Evolutionary conservation across 441 rosid species (phyloP), one percentile per base, ranked within the genome.

Genomic region (Arabidopsis hybrid): DNA sequence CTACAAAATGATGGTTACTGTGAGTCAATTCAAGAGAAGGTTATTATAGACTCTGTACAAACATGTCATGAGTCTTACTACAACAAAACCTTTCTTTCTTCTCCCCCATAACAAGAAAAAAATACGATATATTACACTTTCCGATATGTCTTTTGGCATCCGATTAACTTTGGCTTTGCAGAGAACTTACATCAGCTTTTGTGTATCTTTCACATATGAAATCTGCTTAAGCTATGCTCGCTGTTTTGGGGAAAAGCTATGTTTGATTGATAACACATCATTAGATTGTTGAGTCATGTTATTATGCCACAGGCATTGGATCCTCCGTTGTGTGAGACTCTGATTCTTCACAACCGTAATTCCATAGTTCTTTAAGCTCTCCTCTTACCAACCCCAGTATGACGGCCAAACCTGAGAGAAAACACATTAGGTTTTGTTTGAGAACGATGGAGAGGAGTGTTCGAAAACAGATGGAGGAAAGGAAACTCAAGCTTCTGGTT

Each of bases 311-410:
- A 36, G 76, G 69, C 8, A 71, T 34, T 61, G 74, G 17, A 55
- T 47, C 36, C 3, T 39, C 66, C 0, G 26, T 5, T 5, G 71
- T 26, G 34, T n/a, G 5, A 46, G 74, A 29, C 45, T 78, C 74
- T 67, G 74, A 18, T 61, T 72, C 81, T 18, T 83, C 91, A 0
- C 65, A 39, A 8, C 89, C 81, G 59, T 84, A 85, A 57, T 42
- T 80, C 95, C 94, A 90, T 26, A 95, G 90, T 40, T 72, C 82
- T 77, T 83, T 83, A 72, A 95, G 65, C 80, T 95, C 99, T 69
- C 94, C 94, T 81, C 97, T 86, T 47, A 81, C 64, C 79, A 82
- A 74, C 31, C 89, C 91, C 83, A 95, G 71, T 32, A 89, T 12
- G 12, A 92, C 83, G 31, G 78, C 78, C 77, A 88, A 57, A 38